These are phyloP conservation scores for Sisymbrium altissimum DNA, from an alignment of 345 rosid genomes.

Conservation along the genomic window DNA sequence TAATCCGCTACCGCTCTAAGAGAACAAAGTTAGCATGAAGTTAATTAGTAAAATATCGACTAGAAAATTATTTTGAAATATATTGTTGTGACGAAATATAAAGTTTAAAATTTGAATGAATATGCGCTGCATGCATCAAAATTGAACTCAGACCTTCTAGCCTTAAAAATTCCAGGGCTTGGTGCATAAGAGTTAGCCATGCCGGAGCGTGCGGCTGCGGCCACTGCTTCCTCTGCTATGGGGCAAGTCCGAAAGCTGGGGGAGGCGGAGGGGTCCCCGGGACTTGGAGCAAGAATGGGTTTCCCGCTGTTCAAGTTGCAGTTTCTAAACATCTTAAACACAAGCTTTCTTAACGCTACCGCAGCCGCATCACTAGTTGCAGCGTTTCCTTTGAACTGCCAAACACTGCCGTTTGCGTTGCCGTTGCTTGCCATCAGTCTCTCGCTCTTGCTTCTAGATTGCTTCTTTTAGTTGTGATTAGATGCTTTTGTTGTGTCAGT, in stretches of 20 bases:
- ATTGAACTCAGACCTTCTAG: conserved; percentile 42
- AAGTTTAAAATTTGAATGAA: too few relatives aligned
- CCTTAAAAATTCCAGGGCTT: conserved; percentile 41
- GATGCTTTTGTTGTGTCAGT: background rate
- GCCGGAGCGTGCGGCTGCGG: conserved; percentile 42
- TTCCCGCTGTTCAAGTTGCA: conserved; percentile 34
- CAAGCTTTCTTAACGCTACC: conserved; percentile 36
- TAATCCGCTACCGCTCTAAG: conserved; percentile 47
- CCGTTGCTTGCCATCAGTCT: conserved; percentile 15
- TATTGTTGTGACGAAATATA: background rate
- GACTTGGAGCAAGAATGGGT: conserved; percentile 41
- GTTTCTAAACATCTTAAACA: conserved; percentile 30
- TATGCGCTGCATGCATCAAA: too few relatives aligned
- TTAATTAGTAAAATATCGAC: background rate
- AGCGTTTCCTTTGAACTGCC: conserved; percentile 26
- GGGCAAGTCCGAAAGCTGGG: conserved; percentile 44
- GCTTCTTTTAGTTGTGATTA: background rate
- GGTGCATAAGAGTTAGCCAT: conserved; percentile 49
- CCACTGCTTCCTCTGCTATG: conserved; percentile 51
- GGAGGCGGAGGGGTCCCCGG: conserved; percentile 56
- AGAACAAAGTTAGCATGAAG: background rate
- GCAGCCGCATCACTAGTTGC: conserved; percentile 22
- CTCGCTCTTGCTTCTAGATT: background rate
- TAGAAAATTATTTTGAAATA: background rate
- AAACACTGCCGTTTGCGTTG: background rate